phyloP scores from a whole-genome alignment of 1,284 basidiomycete species.

The Meripilus lineatus region DNA sequence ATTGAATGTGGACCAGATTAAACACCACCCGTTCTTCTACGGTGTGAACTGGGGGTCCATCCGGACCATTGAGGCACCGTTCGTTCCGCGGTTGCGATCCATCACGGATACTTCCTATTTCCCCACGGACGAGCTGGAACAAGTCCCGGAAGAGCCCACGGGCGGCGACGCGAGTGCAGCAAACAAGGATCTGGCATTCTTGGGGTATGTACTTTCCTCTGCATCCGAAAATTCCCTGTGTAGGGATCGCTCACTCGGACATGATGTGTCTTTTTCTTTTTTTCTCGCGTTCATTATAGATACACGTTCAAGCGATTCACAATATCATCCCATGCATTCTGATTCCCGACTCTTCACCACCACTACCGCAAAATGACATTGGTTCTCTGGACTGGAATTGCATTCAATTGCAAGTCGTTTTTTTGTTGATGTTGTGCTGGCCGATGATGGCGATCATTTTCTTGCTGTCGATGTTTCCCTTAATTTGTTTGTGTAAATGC shows the following conservation, averaged over 20 bases:
- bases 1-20: slow-evolving; percentile 84
- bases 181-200: slow-evolving; percentile 89
- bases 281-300: slow-evolving; percentile 34
- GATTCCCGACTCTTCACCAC: slow-evolving; percentile 8
- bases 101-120: slow-evolving; percentile 97
- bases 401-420: no score
- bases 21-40: slow-evolving; percentile 93
- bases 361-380: no score
- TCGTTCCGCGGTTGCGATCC: slow-evolving; percentile 89
- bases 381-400: no score
- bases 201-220: slow-evolving; percentile 59
- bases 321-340: slow-evolving; percentile 32
- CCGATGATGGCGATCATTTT: no score
- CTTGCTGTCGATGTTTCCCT: no score
- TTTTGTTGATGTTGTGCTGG: no score
- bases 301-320: slow-evolving; percentile 83
- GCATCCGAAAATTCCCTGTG: not conserved
- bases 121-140: slow-evolving; percentile 93
- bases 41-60: slow-evolving; percentile 94
- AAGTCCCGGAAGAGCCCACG: slow-evolving; percentile 72
- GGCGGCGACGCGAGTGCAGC: slow-evolving; percentile 67
- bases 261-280: slow-evolving; percentile 10
- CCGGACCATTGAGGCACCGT: slow-evolving; percentile 92
- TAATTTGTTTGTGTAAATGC: no score
- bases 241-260: not conserved